A percentile compares a stretch with the other conserved stretches of the same genome.
Evolutionary conservation across 208 protist genomes (phyloP).

Genomic region (Leptomonas pyrrhocoris): DNA sequence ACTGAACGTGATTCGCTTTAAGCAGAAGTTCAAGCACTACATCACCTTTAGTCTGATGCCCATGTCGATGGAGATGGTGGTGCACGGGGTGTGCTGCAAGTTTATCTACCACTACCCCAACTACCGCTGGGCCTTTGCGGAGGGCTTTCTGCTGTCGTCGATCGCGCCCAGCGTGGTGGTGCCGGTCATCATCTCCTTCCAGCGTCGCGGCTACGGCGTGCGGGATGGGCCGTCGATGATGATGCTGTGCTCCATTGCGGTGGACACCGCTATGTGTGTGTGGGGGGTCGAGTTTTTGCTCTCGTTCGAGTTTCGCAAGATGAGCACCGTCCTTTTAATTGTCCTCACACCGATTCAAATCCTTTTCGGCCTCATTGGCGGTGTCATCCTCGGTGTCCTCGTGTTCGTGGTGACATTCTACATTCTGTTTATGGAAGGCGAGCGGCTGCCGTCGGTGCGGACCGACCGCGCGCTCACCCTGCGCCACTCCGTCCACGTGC

Average conservation of each 20-base stretch:
- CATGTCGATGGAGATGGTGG: slow-evolving; percentile 45
- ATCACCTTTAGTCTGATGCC: slow-evolving; percentile 47
- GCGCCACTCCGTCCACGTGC: slow-evolving; percentile 54
- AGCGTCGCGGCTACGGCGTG: slow-evolving; percentile 51
- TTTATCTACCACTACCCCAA: slow-evolving; percentile 47
- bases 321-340: slow-evolving; percentile 39
- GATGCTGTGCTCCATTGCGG: slow-evolving; percentile 53
- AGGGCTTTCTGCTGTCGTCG: slow-evolving; percentile 54
- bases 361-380: slow-evolving; percentile 47
- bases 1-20: slow-evolving; percentile 55
- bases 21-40: slow-evolving; percentile 56
- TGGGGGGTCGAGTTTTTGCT: slow-evolving; percentile 57
- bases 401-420: slow-evolving; percentile 52
- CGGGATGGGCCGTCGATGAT: slow-evolving; percentile 59
- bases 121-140: slow-evolving; percentile 49
- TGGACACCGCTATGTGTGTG: slow-evolving; percentile 51
- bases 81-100: slow-evolving; percentile 54
- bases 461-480: slow-evolving; percentile 39
- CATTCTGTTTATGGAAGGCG: slow-evolving; percentile 53
- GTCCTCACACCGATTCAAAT: slow-evolving; percentile 56
- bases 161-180: slow-evolving; percentile 56
- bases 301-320: slow-evolving; percentile 51
- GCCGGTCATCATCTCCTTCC: slow-evolving; percentile 54
- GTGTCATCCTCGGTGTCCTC: slow-evolving; percentile 40
- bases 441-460: slow-evolving; percentile 41